Percentiles rank a stretch among this genome's conserved stretches.
These are phyloP conservation scores for Trypanosoma boissoni DNA, from an alignment of 208 protist species.

Conservation along the genomic window DNA sequence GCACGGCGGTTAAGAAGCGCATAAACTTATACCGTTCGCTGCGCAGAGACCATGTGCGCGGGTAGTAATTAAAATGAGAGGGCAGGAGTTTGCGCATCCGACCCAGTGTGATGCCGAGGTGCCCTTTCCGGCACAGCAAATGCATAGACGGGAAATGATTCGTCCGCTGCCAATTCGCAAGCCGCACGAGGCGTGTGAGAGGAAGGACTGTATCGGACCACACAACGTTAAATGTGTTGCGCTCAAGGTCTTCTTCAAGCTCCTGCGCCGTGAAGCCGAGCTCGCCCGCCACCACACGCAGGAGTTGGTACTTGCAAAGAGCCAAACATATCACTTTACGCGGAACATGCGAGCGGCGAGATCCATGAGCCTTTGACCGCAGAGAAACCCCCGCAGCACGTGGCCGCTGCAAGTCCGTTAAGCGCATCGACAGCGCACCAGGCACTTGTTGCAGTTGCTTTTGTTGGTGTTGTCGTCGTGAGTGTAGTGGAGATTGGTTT, in stretches of 20 bases:
- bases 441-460: no score
- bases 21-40: conserved; percentile 74
- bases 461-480: no score
- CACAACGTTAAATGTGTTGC: conserved; percentile 92
- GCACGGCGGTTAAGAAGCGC: conserved; percentile 54
- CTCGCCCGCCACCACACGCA: conserved; percentile 69
- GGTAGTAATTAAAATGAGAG: conserved; percentile 88
- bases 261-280: conserved; percentile 76
- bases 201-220: conserved; percentile 93
- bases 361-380: conserved; percentile 1
- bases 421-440: conserved; percentile 7
- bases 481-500: no score
- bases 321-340: conserved; percentile 67
- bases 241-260: conserved; percentile 72
- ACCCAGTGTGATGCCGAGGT: conserved; percentile 90
- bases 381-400: conserved; percentile 11
- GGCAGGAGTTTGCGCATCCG: conserved; percentile 76
- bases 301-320: conserved; percentile 82
- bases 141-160: conserved; percentile 97
- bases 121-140: conserved; percentile 91
- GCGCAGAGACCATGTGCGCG: conserved; percentile 86
- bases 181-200: conserved; percentile 80
- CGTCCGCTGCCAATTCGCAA: conserved; percentile 92
- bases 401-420: conserved; percentile 20
- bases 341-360: conserved; percentile 34